These are phyloP conservation scores for Sclerotinia sclerotiorum DNA, from an alignment of 2,329 filamentous ascomycete genomes.

Conservation along the genomic window DNA sequence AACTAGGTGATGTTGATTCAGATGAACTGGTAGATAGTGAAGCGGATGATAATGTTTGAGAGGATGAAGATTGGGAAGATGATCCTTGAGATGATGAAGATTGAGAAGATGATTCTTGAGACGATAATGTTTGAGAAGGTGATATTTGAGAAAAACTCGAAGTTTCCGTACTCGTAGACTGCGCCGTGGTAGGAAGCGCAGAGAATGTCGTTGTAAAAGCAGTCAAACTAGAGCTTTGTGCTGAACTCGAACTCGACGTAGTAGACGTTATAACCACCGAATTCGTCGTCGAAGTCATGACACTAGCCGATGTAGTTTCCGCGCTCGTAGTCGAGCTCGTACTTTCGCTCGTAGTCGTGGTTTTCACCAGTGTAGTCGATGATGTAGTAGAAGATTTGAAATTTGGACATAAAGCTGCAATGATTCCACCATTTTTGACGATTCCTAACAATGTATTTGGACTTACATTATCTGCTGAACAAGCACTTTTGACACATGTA, in stretches of 20 bases:
- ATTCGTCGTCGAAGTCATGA: constrained; percentile 16
- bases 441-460: constrained; percentile 38
- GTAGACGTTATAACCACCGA: not conserved
- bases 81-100: not conserved
- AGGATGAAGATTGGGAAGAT: not conserved
- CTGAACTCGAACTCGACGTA: not conserved
- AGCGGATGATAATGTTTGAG: not conserved
- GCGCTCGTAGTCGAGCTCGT: constrained; percentile 22
- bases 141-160: not conserved
- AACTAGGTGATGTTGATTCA: not conserved
- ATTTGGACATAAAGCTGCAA: constrained; percentile 35
- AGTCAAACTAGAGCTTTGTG: not conserved
- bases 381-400: constrained; percentile 24
- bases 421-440: constrained; percentile 36
- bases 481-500: constrained; percentile 30
- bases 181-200: not conserved
- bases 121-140: not conserved
- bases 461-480: constrained; percentile 29
- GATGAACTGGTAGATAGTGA: not conserved
- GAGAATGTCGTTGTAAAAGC: not conserved
- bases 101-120: not conserved
- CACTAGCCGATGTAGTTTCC: constrained; percentile 21
- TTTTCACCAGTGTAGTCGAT: constrained; percentile 19
- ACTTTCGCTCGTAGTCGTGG: constrained; percentile 3
- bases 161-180: not conserved